These are phyloP conservation scores for Akanthomyces muscarius DNA, from an alignment of 2,329 filamentous ascomycete species.

Conservation along the genomic window DNA sequence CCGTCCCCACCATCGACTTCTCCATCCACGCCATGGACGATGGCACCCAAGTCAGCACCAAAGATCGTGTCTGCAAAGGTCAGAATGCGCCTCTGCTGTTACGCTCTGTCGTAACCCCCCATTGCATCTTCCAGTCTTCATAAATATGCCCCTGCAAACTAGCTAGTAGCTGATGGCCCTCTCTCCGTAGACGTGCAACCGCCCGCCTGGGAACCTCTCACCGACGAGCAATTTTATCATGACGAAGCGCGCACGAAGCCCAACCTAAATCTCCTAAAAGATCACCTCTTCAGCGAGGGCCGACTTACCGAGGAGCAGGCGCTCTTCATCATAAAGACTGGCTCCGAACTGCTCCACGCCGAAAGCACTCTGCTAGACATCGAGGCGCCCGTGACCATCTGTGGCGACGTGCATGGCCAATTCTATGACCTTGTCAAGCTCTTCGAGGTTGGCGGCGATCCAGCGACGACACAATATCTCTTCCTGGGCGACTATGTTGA, in stretches of 20 bases:
- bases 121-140: neutral
- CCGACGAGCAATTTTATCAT: conserved; percentile 91
- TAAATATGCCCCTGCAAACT: neutral
- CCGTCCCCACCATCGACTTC: conserved; percentile 96
- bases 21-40: conserved; percentile 98
- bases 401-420: conserved; percentile 96
- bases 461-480: conserved; percentile 90
- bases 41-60: conserved; percentile 87
- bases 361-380: conserved; percentile 98
- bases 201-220: conserved; percentile 86
- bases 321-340: conserved; percentile 86
- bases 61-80: conserved; percentile 99
- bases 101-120: neutral
- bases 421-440: conserved; percentile 99
- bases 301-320: conserved; percentile 96
- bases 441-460: conserved; percentile 96
- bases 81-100: conserved; percentile 27
- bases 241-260: conserved; percentile 83
- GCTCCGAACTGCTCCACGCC: conserved; percentile 78
- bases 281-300: conserved; percentile 96
- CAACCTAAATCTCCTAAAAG: conserved; percentile 89
- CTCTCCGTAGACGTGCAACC: conserved; percentile 80
- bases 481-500: conserved; percentile 98
- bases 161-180: conserved; percentile 10
- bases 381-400: conserved; percentile 98